These are phyloP conservation scores for Trypanosoma cruzi DNA, from an alignment of 208 protist species.

Conservation along the genomic window DNA sequence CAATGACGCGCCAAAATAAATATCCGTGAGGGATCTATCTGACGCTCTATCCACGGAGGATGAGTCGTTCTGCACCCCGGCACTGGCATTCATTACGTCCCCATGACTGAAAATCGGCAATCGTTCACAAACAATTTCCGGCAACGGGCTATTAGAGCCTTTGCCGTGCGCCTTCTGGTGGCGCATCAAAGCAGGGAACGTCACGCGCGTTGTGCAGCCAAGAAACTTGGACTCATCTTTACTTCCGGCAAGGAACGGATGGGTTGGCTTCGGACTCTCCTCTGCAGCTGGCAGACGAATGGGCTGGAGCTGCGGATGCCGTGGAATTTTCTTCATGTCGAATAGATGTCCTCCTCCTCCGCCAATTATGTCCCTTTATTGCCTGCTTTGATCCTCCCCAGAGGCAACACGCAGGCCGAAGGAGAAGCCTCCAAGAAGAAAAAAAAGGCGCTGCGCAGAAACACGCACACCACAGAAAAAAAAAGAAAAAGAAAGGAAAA, in stretches of 20 bases:
- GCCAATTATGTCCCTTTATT: background rate
- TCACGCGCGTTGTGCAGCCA: background rate
- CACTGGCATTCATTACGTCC: background rate
- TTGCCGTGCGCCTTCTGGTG: background rate
- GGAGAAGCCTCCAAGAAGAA: background rate
- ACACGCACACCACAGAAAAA: background rate
- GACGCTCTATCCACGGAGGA: background rate
- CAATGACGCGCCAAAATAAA: background rate
- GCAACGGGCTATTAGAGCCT: background rate
- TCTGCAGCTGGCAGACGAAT: background rate
- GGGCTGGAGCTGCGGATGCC: background rate
- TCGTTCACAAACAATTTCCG: background rate
- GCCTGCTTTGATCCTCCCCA: background rate
- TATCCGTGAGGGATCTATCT: background rate
- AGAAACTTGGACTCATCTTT: constrained; percentile 5
- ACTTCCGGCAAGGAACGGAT: background rate
- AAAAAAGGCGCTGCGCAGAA: background rate
- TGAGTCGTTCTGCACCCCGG: background rate
- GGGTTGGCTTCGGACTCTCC: background rate
- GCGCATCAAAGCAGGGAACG: background rate
- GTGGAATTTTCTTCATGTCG: background rate
- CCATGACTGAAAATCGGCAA: background rate
- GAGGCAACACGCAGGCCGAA: background rate
- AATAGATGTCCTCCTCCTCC: background rate
- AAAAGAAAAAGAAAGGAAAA: background rate